Base-by-base conservation (phyloP, 2,329 filamentous ascomycete species). In the Botrytis aclada region DNA sequence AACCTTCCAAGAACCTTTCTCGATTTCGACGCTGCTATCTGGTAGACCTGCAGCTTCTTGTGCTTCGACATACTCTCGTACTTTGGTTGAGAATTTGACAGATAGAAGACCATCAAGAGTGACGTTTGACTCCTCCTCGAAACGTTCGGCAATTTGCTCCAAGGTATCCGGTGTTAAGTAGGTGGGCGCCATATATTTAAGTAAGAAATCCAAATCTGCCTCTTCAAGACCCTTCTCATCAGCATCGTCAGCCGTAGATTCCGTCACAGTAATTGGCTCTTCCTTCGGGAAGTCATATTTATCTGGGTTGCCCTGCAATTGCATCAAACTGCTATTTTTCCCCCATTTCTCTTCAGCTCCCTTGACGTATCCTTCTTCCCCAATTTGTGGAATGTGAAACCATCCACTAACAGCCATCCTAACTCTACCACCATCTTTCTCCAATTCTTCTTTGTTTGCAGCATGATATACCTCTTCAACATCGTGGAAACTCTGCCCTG, bases 341-440 rank as follows among this genome's bases (percentile, higher is more conserved):
- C 93, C 93, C 75, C 97, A 89, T 81, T 91, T 92, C 84, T 97
- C 94, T 82, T 98, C 95, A 71, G 96, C 87, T 6, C 95, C 96
- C 80, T 92, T 86, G 77, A 97, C 90, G 78, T 92, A 99, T 61
- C 96, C 96, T 39, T 97, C 94, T 82, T 99, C 96, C 72, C 95
- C 95, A 77, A 93, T 84, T 83, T 99, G 96, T 0, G 96, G 96
- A 76, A 99, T 98, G 83, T 99, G 96, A 82, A 97, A 99, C 96
- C 96, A 99, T 70, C 96, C 96, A 81, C 94, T 97, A 80, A 99
- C 97, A 69, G 96, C 96, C 95, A 99, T 98, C 77, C 96, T 91
- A 66, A 98, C 89, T 65, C 93, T 89, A 1, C 91, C 92, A 29
- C 92, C 91, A 73, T 95, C 88, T 82, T 86, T 89, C 80, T 86